phyloP scores from a whole-genome alignment of 2,329 filamentous ascomycete species.

The Colletotrichum sp. region DNA sequence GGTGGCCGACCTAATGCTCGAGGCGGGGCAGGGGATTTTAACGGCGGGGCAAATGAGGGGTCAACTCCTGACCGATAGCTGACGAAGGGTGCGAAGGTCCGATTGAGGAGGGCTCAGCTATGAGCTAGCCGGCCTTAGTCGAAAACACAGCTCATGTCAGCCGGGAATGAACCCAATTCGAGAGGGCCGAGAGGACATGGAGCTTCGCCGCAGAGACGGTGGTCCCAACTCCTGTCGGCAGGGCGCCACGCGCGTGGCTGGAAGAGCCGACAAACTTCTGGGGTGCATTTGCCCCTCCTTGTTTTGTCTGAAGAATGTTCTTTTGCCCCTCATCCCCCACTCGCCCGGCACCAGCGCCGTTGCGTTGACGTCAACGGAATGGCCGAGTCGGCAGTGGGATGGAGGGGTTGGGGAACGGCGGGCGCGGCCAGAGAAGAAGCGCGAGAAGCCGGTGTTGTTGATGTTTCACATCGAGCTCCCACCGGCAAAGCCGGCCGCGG shows the following conservation, averaged over 20 bases:
- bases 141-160: background rate
- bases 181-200: background rate
- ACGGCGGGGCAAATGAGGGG: slow-evolving; percentile 14
- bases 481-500: background rate
- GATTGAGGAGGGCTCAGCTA: background rate
- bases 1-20: background rate
- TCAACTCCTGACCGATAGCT: slow-evolving; percentile 3
- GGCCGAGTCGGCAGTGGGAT: background rate
- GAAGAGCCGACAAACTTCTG: background rate
- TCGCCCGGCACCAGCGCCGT: background rate
- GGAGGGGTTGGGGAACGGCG: background rate
- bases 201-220: background rate
- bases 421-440: background rate
- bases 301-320: background rate
- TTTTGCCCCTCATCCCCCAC: background rate
- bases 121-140: background rate
- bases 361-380: background rate
- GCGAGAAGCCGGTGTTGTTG: background rate
- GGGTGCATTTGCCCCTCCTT: slow-evolving; percentile 8
- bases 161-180: background rate
- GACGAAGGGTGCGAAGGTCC: background rate
- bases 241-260: background rate
- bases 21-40: slow-evolving; percentile 10
- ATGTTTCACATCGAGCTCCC: background rate
- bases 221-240: background rate